Evolutionary conservation across 1,284 basidiomycete species (phyloP).

Genomic region (Ceratobasidium sp.): DNA sequence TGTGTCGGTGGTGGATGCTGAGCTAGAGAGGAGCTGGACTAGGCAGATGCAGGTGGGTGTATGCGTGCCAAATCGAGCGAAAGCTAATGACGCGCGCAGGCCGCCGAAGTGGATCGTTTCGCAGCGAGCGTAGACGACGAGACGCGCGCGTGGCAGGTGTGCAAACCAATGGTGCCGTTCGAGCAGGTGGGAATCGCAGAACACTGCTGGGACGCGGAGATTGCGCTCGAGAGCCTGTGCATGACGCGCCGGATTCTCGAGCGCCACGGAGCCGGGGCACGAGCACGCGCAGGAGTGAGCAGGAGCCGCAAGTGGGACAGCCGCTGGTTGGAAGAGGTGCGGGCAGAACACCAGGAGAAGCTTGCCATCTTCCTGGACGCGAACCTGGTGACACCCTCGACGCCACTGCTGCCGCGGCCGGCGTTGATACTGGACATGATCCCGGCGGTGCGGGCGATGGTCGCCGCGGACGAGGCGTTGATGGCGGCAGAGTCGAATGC

Average conservation of each 20-base stretch:
- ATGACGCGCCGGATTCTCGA: constrained; percentile 60
- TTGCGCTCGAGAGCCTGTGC: constrained; percentile 60
- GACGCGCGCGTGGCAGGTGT: constrained; percentile 56
- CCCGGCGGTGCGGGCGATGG: constrained; percentile 75
- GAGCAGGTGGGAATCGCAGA: constrained; percentile 51
- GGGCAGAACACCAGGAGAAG: constrained; percentile 59
- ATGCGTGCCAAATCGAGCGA: constrained; percentile 21
- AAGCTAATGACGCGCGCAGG: constrained; percentile 51
- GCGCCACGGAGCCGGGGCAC: constrained; percentile 39
- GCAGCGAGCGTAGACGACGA: constrained; percentile 65
- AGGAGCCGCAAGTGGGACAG: constrained; percentile 21
- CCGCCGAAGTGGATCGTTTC: constrained; percentile 55
- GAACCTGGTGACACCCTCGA: constrained; percentile 52
- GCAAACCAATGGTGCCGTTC: constrained; percentile 53
- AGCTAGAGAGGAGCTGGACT: constrained; percentile 57
- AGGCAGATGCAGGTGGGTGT: constrained; percentile 59
- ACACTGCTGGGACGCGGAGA: constrained; percentile 61
- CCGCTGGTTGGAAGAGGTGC: constrained; percentile 53
- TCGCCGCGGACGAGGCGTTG: constrained; percentile 69
- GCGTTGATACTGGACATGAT: constrained; percentile 73
- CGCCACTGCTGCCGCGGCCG: constrained; percentile 57
- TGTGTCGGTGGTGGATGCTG: constrained; percentile 67
- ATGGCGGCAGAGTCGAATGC: constrained; percentile 52
- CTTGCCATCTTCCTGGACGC: constrained; percentile 60
- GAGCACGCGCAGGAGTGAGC: constrained; percentile 30